phyloP scores from a whole-genome alignment of 306 rosid genomes.

The Phaseolus lunatus region DNA sequence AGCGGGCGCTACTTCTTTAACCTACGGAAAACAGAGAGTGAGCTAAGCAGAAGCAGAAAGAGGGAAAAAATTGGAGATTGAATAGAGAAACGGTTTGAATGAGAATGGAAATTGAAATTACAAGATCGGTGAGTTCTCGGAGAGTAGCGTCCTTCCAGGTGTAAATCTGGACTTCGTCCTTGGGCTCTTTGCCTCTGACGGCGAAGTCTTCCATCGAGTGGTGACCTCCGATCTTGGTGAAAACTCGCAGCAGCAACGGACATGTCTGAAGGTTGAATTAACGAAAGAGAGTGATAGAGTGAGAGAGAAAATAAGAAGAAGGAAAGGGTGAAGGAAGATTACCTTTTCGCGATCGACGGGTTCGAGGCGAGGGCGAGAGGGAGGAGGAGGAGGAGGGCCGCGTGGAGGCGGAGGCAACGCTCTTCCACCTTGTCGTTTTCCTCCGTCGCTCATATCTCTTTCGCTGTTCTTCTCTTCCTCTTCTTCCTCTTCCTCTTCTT shows the following conservation, averaged over 20 bases:
- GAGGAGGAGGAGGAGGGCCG: conserved; percentile 51
- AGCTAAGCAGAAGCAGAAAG: conserved; percentile 22
- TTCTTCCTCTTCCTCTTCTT: conserved; percentile 6
- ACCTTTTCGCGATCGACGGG: conserved; percentile 75
- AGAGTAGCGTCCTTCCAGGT: conserved; percentile 99
- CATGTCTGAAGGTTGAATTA: conserved; percentile 65
- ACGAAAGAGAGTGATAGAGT: not conserved
- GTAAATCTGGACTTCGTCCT: conserved; percentile 97
- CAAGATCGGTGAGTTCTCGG: conserved; percentile 90
- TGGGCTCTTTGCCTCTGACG: conserved; percentile 91
- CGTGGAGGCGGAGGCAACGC: conserved; percentile 53
- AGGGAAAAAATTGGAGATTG: not conserved
- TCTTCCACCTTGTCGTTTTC: conserved; percentile 57
- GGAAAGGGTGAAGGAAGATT: not conserved
- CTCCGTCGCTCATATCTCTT: conserved; percentile 56
- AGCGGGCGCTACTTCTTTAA: conserved; percentile 92
- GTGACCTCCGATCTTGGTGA: conserved; percentile 86
- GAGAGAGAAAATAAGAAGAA: not conserved
- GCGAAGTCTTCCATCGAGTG: conserved; percentile 82
- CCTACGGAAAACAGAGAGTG: conserved; percentile 51
- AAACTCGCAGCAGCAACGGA: conserved; percentile 91
- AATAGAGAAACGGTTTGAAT: not conserved
- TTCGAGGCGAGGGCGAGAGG: conserved; percentile 59
- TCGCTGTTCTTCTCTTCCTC: not conserved
- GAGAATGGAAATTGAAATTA: conserved; percentile 29